phyloP scores from a whole-genome alignment of 1,284 basidiomycete genomes.

The Rhodotorula sp. region DNA sequence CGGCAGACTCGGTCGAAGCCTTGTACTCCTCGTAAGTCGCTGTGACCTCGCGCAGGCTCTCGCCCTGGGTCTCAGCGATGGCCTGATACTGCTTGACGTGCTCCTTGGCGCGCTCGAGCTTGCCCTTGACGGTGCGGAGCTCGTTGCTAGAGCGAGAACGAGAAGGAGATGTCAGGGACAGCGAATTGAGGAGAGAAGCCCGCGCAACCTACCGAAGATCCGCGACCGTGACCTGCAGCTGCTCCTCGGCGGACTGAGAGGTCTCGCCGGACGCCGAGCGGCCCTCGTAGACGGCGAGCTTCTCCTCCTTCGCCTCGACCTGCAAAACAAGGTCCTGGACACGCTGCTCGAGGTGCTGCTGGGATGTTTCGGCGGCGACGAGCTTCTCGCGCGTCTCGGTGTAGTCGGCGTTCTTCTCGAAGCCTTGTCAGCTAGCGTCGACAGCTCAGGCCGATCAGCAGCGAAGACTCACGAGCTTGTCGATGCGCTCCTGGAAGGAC shows the following conservation, averaged over 20 bases:
- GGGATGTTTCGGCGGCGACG: constrained; percentile 72
- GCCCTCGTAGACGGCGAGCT: constrained; percentile 80
- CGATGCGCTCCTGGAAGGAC: constrained; percentile 70
- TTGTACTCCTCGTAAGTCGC: constrained; percentile 76
- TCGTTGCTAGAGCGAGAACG: constrained; percentile 59
- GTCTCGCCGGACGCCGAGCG: constrained; percentile 52
- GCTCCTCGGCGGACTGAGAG: constrained; percentile 65
- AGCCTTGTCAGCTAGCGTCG: rapidly evolving
- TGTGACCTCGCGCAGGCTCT: constrained; percentile 67
- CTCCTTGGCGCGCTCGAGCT: constrained; percentile 64
- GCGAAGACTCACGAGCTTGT: constrained; percentile 62
- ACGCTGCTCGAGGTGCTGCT: constrained; percentile 73
- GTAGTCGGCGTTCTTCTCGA: constrained; percentile 61
- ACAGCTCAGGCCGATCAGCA: too few species aligned
- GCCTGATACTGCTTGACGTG: constrained; percentile 80
- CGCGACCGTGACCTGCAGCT: constrained; percentile 78
- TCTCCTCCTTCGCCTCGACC: constrained; percentile 73
- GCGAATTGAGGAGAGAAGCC: neutral
- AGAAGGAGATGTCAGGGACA: constrained; percentile 3
- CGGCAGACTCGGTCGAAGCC: constrained; percentile 63
- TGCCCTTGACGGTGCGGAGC: constrained; percentile 71
- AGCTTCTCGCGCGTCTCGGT: constrained; percentile 70
- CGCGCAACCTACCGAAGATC: constrained; percentile 65
- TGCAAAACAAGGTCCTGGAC: constrained; percentile 69
- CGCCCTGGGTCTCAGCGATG: constrained; percentile 76